A percentile compares a stretch with the other conserved stretches of the same genome.
Conservation (phyloP, 2,329 filamentous ascomycete species). For the Sporothrix humicola region DNA sequence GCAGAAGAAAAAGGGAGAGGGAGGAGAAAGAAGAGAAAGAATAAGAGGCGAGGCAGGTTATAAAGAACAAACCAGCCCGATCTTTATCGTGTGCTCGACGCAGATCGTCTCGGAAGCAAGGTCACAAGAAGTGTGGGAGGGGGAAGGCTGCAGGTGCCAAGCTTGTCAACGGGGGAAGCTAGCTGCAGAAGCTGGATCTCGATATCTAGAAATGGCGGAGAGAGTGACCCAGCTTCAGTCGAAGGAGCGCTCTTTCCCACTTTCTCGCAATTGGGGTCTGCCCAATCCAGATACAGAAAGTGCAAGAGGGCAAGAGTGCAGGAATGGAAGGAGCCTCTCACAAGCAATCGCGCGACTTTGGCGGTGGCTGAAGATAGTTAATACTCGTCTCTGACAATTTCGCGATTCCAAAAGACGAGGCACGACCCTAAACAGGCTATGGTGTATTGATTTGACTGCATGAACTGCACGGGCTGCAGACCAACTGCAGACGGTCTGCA, state of each 20-base stretch:
- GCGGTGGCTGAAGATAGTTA: background rate
- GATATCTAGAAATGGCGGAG: constrained; percentile 23
- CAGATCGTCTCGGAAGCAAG: constrained; percentile 17
- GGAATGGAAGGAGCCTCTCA: too few relatives aligned
- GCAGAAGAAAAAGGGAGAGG: background rate
- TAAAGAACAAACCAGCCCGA: background rate
- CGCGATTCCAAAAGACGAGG: background rate
- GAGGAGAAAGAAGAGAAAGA: background rate
- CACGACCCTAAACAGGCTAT: background rate
- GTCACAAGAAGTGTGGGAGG: constrained; percentile 18
- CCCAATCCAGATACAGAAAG: constrained; percentile 2
- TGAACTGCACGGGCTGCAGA: background rate
- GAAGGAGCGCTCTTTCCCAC: background rate
- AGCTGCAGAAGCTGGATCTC: background rate
- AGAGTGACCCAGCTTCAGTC: background rate
- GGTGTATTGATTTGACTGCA: background rate
- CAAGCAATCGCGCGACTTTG: background rate
- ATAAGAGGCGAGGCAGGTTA: background rate
- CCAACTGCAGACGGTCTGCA: background rate
- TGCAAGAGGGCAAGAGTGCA: background rate
- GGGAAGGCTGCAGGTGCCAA: constrained; percentile 23
- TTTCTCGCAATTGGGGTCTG: background rate
- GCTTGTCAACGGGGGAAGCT: constrained; percentile 1
- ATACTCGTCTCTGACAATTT: too few relatives aligned
- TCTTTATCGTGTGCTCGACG: background rate